These are phyloP conservation scores for Rhynchosporium secalis DNA, from an alignment of 2,329 filamentous ascomycete species.

Conservation along the genomic window DNA sequence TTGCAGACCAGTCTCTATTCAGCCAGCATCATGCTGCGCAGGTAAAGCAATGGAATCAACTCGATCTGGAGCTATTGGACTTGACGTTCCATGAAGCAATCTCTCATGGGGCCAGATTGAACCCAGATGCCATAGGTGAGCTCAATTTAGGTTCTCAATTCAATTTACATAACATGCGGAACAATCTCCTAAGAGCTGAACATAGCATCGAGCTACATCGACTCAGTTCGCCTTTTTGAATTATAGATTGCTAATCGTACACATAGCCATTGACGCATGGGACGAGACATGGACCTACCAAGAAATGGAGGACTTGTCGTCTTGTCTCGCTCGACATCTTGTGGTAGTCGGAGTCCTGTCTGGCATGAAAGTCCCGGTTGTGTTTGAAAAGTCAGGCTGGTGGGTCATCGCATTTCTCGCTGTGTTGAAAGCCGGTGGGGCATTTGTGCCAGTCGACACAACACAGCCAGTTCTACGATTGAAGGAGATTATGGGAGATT, in stretches of 20 bases:
- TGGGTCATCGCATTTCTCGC: conserved; percentile 35
- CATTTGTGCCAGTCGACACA: conserved; percentile 36
- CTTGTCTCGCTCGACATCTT: conserved; percentile 25
- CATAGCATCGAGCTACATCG: not conserved
- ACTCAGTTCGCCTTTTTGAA: not conserved
- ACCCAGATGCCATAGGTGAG: conserved; percentile 1
- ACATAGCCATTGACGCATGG: conserved; percentile 25
- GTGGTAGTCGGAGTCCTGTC: conserved; percentile 20
- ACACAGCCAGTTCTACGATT: conserved; percentile 14
- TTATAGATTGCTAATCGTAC: not conserved
- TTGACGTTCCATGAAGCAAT: conserved; percentile 4
- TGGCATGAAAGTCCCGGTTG: conserved; percentile 27
- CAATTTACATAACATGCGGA: not conserved
- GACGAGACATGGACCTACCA: conserved; percentile 33
- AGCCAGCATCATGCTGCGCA: not conserved
- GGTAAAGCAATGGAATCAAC: conserved; percentile 7
- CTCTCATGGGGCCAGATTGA: not conserved
- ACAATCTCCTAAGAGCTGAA: not conserved
- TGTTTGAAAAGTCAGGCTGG: conserved; percentile 35
- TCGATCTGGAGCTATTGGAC: not conserved
- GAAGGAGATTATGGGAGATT: conserved; percentile 10
- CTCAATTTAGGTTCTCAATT: not conserved
- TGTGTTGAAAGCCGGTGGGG: conserved; percentile 36
- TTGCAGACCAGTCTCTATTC: conserved; percentile 9
- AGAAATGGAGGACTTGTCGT: conserved; percentile 32